Conservation (phyloP, 169 alveolate species). For the Eimeria zaria region DNA sequence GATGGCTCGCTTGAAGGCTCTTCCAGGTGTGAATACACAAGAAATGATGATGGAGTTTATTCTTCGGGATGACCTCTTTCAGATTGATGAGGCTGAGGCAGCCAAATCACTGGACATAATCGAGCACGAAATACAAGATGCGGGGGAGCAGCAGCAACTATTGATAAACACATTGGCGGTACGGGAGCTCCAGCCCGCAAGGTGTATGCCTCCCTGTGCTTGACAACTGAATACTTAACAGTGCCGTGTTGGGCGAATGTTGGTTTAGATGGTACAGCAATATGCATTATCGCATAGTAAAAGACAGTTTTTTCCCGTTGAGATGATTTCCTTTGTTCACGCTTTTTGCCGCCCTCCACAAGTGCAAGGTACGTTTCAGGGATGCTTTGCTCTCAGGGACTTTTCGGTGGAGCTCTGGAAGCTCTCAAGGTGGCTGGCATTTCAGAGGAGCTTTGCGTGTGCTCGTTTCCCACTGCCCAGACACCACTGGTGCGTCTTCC, state of each 20-base stretch:
- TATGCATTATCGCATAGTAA: neutral
- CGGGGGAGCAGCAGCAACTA: constrained; percentile 21
- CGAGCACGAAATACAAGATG: constrained; percentile 29
- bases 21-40: constrained; percentile 48
- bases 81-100: constrained; percentile 32
- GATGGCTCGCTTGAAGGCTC: neutral
- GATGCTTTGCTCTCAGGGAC: constrained; percentile 20
- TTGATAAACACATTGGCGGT: constrained; percentile 20
- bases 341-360: neutral
- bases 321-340: neutral
- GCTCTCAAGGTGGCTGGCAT: constrained; percentile 29
- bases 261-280: too few species aligned
- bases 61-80: constrained; percentile 32
- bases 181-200: neutral
- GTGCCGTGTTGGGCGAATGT: neutral
- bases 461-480: constrained; percentile 54
- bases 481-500: constrained; percentile 23
- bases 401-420: constrained; percentile 60
- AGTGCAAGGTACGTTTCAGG: neutral
- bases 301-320: neutral
- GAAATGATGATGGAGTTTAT: constrained; percentile 49
- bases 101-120: constrained; percentile 24
- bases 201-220: neutral
- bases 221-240: neutral
- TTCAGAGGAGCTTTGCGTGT: constrained; percentile 23